A percentile compares a stretch with the other conserved stretches of the same genome.
Evolutionary conservation across 2,329 filamentous ascomycete genomes (phyloP).

Genomic region (Dothiorella sarmentorum): DNA sequence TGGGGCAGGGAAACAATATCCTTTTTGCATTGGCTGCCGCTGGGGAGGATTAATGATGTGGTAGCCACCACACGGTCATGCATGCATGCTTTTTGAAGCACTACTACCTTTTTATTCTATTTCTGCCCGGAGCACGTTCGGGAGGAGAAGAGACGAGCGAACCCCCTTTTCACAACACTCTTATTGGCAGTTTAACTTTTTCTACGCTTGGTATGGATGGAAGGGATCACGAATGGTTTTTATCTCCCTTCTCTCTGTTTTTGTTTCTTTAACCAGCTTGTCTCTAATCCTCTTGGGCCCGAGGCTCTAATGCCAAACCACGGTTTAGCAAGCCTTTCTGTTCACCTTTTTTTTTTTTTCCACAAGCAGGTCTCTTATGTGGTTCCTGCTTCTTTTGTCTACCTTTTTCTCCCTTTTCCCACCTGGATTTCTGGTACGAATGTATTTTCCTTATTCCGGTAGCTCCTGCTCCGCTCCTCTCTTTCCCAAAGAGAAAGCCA

Average conservation of each 20-base stretch:
- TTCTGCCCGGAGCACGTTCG: constrained; percentile 12
- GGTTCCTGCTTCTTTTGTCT: constrained; percentile 11
- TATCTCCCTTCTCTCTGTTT: constrained; percentile 10
- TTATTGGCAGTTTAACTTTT: constrained; percentile 15
- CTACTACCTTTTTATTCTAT: constrained; percentile 15
- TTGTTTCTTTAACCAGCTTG: constrained; percentile 3
- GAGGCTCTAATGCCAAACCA: not conserved
- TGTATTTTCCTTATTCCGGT: constrained; percentile 1
- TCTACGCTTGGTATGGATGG: not conserved
- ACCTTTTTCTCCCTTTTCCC: not conserved
- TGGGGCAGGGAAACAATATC: constrained; percentile 11
- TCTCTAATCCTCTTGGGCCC: constrained; percentile 13
- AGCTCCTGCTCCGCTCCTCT: not conserved
- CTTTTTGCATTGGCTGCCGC: constrained; percentile 17
- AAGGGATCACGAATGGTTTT: constrained; percentile 13
- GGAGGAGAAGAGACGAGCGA: constrained; percentile 16
- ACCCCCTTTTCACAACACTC: not conserved
- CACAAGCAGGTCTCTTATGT: constrained; percentile 12
- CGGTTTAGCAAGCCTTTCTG: constrained; percentile 5
- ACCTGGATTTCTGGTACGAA: not conserved
- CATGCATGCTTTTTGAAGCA: constrained; percentile 10
- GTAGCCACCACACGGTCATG: constrained; percentile 17
- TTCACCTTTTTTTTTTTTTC: not conserved
- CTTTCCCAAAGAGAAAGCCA: not conserved
- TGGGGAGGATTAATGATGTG: constrained; percentile 16